Evolutionary conservation across 306 rosid genomes (phyloP), one percentile per base, ranked within the genome.

Genomic region (Castanea crenata): DNA sequence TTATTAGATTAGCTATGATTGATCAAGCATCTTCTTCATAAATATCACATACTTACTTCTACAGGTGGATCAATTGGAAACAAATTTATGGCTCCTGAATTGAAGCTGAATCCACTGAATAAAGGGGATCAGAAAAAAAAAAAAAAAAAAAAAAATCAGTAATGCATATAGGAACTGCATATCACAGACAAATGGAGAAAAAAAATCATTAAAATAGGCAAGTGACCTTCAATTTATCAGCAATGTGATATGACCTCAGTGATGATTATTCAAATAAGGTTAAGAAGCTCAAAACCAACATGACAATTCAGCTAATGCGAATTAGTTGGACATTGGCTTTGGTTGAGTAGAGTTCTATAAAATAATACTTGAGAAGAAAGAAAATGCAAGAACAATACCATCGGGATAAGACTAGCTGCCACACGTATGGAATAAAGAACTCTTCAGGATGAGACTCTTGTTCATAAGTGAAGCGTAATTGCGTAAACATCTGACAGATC

Each of bases 361-460:
- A 67, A 67, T 67, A 34, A 35, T 15, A 64, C n/a, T 61, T 55
- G 73, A 57, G 9, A 58, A 71, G 46, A 34, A 62, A 79, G 71
- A 67, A 72, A 82, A 59, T 54, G 34, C 12, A 74, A 55, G 79
- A 85, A 76, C 35, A 81, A 74, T 91, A 96, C 98, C 99, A 89
- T 63, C 86, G 92, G 38, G 98, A 91, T 79, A 96, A 87, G 71
- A 90, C 92, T 78, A 96, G 91, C 90, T 93, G 97, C 99, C 99
- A 96, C 76, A 93, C 87, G 61, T 93, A 96, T 20, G 99, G 99
- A 70, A 91, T 96, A 75, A 96, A 96, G 83, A 96, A 96, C 85
- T 96, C 99, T 85, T 96, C 98, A 0, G 99, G 99, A 83, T 88
- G 96, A 83, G 94, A 91, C 87, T 96, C 97, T 93, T 96, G 99